Evolutionary conservation across 495 filamentous ascomycete genomes (phyloP).

Genomic region (Hyphodiscus hymeniophilus): DNA sequence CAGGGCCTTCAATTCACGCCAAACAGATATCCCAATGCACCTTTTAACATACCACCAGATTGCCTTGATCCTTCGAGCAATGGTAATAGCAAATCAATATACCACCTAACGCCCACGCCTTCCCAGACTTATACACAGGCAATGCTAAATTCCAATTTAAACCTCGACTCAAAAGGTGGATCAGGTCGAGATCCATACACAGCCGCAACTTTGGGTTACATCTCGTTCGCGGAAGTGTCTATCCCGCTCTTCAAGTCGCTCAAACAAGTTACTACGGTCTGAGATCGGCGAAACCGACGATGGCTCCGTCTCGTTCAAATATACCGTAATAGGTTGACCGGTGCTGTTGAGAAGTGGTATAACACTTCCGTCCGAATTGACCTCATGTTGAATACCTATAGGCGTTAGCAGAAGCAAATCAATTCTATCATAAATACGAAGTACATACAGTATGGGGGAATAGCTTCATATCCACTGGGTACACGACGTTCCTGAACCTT

Average conservation of each 20-base stretch:
- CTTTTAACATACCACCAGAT: too few relatives aligned
- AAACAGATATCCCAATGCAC: too few relatives aligned
- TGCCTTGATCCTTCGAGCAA: too few relatives aligned
- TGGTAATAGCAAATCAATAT: too few relatives aligned
- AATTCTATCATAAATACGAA: too few relatives aligned
- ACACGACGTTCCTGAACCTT: slow-evolving; percentile 76
- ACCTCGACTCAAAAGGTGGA: too few relatives aligned
- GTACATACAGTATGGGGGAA: slow-evolving; percentile 22
- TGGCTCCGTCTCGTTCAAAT: slow-evolving; percentile 52
- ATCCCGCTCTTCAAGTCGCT: not conserved
- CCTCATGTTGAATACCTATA: slow-evolving; percentile 51
- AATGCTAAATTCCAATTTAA: too few relatives aligned
- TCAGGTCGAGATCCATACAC: slow-evolving; percentile 5
- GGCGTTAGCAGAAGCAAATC: slow-evolving; percentile 3
- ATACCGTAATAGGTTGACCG: slow-evolving; percentile 40
- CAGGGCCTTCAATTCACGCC: too few relatives aligned
- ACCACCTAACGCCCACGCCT: too few relatives aligned
- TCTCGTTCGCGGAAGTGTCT: not conserved
- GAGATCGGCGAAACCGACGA: slow-evolving; percentile 1
- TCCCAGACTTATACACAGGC: too few relatives aligned
- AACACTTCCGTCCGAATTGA: slow-evolving; percentile 42
- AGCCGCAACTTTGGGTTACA: not conserved
- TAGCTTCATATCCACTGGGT: slow-evolving; percentile 19
- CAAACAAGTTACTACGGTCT: not conserved
- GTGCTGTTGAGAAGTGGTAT: slow-evolving; percentile 30